Conservation (phyloP, 148 eudicot genomes). For the Silene latifolia region DNA sequence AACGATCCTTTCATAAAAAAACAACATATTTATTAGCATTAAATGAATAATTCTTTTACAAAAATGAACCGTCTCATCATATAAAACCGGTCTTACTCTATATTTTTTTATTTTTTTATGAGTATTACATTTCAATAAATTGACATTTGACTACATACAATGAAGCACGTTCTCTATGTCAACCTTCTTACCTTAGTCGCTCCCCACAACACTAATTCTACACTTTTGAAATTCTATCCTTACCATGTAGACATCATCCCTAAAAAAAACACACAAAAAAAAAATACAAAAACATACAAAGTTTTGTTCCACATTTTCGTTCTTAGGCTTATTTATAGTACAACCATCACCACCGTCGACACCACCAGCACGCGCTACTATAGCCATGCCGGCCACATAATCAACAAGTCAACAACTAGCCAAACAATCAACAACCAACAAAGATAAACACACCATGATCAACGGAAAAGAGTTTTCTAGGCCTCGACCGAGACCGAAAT, state of each 20-base stretch:
- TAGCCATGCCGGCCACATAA: background rate
- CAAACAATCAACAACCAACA: background rate
- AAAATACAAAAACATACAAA: too few relatives aligned
- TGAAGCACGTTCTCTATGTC: constrained; percentile 38
- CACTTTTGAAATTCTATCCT: background rate
- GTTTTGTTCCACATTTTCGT: too few relatives aligned
- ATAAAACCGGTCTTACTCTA: too few relatives aligned
- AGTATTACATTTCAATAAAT: background rate
- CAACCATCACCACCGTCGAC: constrained; percentile 5
- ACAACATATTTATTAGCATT: background rate
- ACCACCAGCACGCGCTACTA: background rate
- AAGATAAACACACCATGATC: constrained; percentile 12
- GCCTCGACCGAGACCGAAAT: background rate
- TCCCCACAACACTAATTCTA: constrained; percentile 41
- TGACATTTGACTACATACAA: constrained; percentile 29
- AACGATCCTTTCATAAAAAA: too few relatives aligned
- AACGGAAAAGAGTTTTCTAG: background rate
- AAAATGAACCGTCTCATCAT: too few relatives aligned
- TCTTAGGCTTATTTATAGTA: too few relatives aligned
- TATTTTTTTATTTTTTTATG: too few relatives aligned
- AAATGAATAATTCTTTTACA: too few relatives aligned
- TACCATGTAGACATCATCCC: constrained; percentile 1
- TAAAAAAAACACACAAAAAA: background rate
- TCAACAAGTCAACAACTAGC: background rate
- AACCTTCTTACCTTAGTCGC: constrained; percentile 30